Conservation (phyloP, 805 yeast species). For the Teunomyces pallodes region DNA sequence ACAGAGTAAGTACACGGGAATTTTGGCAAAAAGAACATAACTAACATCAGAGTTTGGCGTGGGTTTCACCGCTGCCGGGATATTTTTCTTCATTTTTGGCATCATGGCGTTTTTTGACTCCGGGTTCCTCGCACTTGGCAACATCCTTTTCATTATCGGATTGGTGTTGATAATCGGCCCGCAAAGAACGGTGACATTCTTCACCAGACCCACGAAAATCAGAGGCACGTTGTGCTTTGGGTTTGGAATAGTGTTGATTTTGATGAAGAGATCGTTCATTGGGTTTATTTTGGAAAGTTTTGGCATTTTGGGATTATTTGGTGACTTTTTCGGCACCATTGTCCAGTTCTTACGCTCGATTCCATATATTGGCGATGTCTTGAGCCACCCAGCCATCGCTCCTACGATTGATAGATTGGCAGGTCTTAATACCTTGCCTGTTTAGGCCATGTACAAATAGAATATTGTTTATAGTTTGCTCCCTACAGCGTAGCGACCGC, state of each 20-base stretch:
- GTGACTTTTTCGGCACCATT: slow-evolving; percentile 88
- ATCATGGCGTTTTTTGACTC: slow-evolving; percentile 84
- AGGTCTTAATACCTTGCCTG: slow-evolving; percentile 43
- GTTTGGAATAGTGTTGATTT: slow-evolving; percentile 71
- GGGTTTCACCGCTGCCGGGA: slow-evolving; percentile 85
- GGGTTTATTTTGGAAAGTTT: slow-evolving; percentile 84
- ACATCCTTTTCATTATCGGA: slow-evolving; percentile 77
- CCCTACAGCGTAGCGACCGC: slow-evolving; percentile 1
- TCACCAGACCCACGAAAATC: slow-evolving; percentile 81
- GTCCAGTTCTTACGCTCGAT: slow-evolving; percentile 82
- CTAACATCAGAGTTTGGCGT: slow-evolving; percentile 76
- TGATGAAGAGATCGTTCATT: slow-evolving; percentile 70
- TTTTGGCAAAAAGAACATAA: slow-evolving; percentile 1
- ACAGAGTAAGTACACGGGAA: slow-evolving; percentile 53
- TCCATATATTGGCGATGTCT: slow-evolving; percentile 82
- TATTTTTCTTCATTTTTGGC: slow-evolving; percentile 76
- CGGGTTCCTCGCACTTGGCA: slow-evolving; percentile 86
- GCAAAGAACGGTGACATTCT: slow-evolving; percentile 75
- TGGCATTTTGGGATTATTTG: slow-evolving; percentile 90
- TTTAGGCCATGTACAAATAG: slow-evolving; percentile 11
- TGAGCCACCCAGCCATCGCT: slow-evolving; percentile 78
- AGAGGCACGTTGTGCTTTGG: slow-evolving; percentile 82
- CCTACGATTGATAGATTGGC: slow-evolving; percentile 54
- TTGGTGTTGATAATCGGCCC: slow-evolving; percentile 84
- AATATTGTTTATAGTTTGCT: background rate